Conservation (phyloP, 441 rosid genomes). For the Pelargonium myrrhifolium region DNA sequence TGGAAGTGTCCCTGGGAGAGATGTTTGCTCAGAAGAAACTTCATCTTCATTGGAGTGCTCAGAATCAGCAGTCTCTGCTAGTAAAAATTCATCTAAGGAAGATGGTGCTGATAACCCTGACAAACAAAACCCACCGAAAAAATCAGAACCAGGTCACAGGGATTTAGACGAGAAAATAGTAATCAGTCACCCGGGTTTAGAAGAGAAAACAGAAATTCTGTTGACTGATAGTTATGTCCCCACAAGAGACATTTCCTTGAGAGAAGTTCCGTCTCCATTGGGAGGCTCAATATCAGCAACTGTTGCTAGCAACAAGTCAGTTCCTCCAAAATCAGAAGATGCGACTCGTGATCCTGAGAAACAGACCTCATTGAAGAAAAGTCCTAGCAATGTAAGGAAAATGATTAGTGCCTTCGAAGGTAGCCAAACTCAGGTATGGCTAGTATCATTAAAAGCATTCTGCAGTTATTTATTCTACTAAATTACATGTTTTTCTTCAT, state of each 20-base stretch:
- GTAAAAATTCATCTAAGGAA: background rate
- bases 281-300: background rate
- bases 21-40: background rate
- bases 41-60: background rate
- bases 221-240: too few relatives aligned
- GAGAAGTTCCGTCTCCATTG: background rate
- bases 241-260: too few relatives aligned
- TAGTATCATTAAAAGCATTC: slow-evolving; percentile 9
- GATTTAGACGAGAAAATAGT: too few relatives aligned
- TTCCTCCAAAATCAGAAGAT: background rate
- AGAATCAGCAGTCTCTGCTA: background rate
- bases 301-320: background rate
- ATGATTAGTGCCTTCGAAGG: slow-evolving; percentile 72
- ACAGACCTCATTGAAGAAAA: slow-evolving; percentile 22
- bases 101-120: background rate
- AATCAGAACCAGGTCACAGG: too few relatives aligned
- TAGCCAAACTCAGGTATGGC: slow-evolving; percentile 52
- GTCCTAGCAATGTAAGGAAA: slow-evolving; percentile 55
- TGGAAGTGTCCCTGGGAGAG: background rate
- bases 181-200: too few relatives aligned
- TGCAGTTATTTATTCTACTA: background rate
- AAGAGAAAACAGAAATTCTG: too few relatives aligned
- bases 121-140: background rate
- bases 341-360: too few relatives aligned
- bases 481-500: background rate